Percentiles rank a stretch among this genome's conserved stretches.
These are phyloP conservation scores for Salicornia ramosissima DNA, from an alignment of 148 eudicot genomes.

Conservation along the genomic window DNA sequence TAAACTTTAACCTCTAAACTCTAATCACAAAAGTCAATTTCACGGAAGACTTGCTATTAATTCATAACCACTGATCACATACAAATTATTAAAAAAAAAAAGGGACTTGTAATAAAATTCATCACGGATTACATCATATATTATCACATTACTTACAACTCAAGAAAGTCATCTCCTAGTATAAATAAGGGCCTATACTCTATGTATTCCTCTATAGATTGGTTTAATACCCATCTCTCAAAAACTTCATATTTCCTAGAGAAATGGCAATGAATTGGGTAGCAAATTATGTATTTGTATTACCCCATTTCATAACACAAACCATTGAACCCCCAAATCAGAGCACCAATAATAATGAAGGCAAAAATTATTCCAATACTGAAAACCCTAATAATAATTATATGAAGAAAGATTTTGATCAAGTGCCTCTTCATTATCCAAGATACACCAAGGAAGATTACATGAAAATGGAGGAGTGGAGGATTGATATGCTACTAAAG, in stretches of 20 bases:
- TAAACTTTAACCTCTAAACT: too few species aligned
- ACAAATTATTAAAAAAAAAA: too few species aligned
- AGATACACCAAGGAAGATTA: slow-evolving; percentile 31
- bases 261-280: not conserved
- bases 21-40: too few species aligned
- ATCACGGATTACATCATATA: not conserved
- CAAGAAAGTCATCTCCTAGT: not conserved
- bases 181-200: slow-evolving; percentile 10
- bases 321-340: not conserved
- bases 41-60: slow-evolving; percentile 1
- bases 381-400: not conserved
- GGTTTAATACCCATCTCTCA: slow-evolving; percentile 18
- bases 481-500: slow-evolving; percentile 29
- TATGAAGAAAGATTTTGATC: not conserved
- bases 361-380: not conserved
- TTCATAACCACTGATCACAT: not conserved
- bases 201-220: not conserved
- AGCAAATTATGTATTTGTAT: not conserved
- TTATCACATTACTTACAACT: slow-evolving; percentile 3
- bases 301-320: slow-evolving; percentile 12
- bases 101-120: too few species aligned
- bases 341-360: not conserved
- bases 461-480: slow-evolving; percentile 39
- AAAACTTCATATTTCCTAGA: not conserved
- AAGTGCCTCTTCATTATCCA: slow-evolving; percentile 37